phyloP scores from a whole-genome alignment of 2,329 filamentous ascomycete genomes.

The Atkinsonella hypoxylon region DNA sequence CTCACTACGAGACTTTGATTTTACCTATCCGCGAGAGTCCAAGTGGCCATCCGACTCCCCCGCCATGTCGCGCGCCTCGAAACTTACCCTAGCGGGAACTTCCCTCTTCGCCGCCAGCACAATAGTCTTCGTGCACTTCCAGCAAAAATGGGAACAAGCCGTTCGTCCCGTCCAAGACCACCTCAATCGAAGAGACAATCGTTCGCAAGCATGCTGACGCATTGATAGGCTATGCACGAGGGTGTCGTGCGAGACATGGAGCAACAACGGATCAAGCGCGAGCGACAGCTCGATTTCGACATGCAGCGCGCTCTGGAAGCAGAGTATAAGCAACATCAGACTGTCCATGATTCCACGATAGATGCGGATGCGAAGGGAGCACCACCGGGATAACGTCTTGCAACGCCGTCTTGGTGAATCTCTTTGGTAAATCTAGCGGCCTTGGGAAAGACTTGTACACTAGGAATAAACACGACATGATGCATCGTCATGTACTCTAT shows the following conservation, averaged over 20 bases:
- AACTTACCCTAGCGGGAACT: conserved; percentile 70
- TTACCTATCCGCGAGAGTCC: too few species aligned
- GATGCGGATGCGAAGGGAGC: conserved; percentile 10
- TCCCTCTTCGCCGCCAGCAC: conserved; percentile 65
- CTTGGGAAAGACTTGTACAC: not conserved
- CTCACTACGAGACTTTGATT: too few species aligned
- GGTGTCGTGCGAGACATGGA: conserved; percentile 93
- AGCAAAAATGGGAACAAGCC: conserved; percentile 71
- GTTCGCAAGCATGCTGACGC: not conserved
- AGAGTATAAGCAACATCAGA: conserved; percentile 84
- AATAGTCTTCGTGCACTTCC: conserved; percentile 77
- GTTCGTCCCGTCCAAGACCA: conserved; percentile 32
- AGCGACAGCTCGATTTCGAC: conserved; percentile 89
- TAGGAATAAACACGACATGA: not conserved
- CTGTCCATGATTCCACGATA: conserved; percentile 40
- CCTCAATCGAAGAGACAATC: not conserved
- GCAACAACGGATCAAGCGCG: conserved; percentile 78
- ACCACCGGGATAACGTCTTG: conserved; percentile 13
- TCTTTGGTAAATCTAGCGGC: too few species aligned
- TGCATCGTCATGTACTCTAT: not conserved
- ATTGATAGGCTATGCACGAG: conserved; percentile 74
- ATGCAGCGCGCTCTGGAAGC: conserved; percentile 75
- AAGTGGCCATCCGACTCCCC: not conserved
- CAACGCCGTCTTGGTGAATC: too few species aligned
- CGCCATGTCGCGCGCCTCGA: conserved; percentile 79